Percentiles rank a stretch among this genome's conserved stretches.
Conservation (phyloP, 2,329 filamentous ascomycete genomes). For the Fusarium begoniae region DNA sequence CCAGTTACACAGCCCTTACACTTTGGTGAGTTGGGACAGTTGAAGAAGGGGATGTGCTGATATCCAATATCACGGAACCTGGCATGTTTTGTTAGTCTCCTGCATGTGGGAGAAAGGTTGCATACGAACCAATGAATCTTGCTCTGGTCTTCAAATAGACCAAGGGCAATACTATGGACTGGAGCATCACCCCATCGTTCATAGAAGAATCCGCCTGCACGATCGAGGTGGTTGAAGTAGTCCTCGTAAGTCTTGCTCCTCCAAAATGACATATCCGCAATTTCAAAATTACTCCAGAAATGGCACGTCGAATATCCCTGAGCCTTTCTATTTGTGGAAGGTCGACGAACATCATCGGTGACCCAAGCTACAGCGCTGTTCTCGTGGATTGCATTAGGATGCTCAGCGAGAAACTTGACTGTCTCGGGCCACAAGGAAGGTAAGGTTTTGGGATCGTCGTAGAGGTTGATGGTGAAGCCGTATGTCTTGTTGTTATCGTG, state of each 20-base stretch:
- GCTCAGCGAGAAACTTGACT: conserved; percentile 84
- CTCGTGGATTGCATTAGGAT: conserved; percentile 81
- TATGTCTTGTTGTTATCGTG: conserved; percentile 98
- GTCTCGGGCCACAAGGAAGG: conserved; percentile 96
- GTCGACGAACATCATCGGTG: conserved; percentile 78
- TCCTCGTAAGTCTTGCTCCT: conserved; percentile 89
- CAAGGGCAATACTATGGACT: conserved; percentile 92
- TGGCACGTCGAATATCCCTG: conserved; percentile 98
- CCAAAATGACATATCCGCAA: conserved; percentile 94
- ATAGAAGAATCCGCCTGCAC: conserved; percentile 97
- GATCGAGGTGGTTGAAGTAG: conserved; percentile 97
- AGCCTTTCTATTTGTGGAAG: conserved; percentile 80
- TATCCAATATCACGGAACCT: conserved; percentile 99
- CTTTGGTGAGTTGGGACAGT: conserved; percentile 96
- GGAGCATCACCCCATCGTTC: conserved; percentile 98
- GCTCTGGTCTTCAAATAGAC: conserved; percentile 87
- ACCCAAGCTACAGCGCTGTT: conserved; percentile 92
- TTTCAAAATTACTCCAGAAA: conserved; percentile 99
- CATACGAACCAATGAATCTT: conserved; percentile 87
- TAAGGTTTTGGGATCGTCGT: conserved; percentile 88
- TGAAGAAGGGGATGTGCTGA: conserved; percentile 98
- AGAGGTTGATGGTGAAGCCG: conserved; percentile 97
- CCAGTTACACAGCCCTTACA: conserved; percentile 89
- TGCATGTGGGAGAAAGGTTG: neutral
- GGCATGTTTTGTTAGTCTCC: neutral